Evolutionary conservation across 2,329 filamentous ascomycete genomes (phyloP).

Genomic region (Fusarium nurragi): DNA sequence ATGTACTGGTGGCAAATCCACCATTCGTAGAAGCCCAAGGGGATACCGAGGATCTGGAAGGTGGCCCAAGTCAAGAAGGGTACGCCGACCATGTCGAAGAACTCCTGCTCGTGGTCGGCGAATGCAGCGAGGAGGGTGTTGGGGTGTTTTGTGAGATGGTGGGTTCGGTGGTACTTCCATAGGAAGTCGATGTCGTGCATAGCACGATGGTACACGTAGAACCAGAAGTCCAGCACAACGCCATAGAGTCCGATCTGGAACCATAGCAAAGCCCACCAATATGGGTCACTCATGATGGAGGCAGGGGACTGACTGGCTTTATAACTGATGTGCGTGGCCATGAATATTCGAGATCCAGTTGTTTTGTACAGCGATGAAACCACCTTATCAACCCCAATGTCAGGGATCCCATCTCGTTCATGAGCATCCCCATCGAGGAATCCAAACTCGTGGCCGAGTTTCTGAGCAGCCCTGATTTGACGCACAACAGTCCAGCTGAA

Average conservation of each 20-base stretch:
- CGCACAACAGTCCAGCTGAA: slow-evolving; percentile 15
- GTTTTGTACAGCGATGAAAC: neutral
- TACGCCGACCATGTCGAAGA: slow-evolving; percentile 31
- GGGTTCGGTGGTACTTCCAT: slow-evolving; percentile 31
- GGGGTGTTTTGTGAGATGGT: slow-evolving; percentile 28
- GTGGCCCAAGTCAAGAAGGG: slow-evolving; percentile 22
- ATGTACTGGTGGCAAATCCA: slow-evolving; percentile 35
- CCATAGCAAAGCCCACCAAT: slow-evolving; percentile 24
- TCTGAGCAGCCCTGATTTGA: slow-evolving; percentile 1
- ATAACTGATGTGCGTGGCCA: slow-evolving; percentile 14
- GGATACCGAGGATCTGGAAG: slow-evolving; percentile 13
- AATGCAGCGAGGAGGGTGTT: slow-evolving; percentile 23
- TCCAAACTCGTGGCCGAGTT: slow-evolving; percentile 6
- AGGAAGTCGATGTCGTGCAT: slow-evolving; percentile 29
- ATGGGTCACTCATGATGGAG: neutral
- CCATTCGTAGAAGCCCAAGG: slow-evolving; percentile 26
- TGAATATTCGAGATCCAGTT: slow-evolving; percentile 10
- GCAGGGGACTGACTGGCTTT: slow-evolving; percentile 2
- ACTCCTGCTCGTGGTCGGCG: slow-evolving; percentile 31
- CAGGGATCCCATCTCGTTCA: slow-evolving; percentile 21
- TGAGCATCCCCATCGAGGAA: slow-evolving; percentile 22
- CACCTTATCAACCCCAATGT: slow-evolving; percentile 26
- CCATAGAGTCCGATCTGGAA: slow-evolving; percentile 26
- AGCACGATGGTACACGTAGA: slow-evolving; percentile 28
- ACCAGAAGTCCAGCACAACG: slow-evolving; percentile 31